These are phyloP conservation scores for Lasiosphaeria ovina DNA, from an alignment of 495 filamentous ascomycete species.

Conservation along the genomic window DNA sequence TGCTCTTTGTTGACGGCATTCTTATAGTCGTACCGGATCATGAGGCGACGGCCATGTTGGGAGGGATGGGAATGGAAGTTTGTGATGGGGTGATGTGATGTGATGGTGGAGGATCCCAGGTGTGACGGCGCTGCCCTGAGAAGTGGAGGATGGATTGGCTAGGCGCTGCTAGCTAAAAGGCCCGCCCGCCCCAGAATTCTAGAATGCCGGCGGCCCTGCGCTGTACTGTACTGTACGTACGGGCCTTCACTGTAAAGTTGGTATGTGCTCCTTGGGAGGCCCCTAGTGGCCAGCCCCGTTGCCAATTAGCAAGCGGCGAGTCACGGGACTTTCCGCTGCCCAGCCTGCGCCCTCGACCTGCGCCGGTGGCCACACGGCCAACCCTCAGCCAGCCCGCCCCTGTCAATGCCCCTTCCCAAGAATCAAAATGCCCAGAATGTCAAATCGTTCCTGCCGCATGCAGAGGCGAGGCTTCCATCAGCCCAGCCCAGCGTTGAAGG, in stretches of 20 bases:
- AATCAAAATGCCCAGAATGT: no score
- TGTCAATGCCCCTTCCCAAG: no score
- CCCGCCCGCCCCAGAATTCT: no score
- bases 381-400: no score
- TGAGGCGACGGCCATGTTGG: constrained; percentile 32
- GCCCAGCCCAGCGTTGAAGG: no score
- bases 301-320: neutral
- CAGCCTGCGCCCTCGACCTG: neutral
- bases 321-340: constrained; percentile 1
- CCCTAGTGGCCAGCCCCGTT: neutral
- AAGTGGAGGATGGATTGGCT: neutral
- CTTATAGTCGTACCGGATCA: constrained; percentile 25
- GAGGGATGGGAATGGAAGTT: constrained; percentile 5
- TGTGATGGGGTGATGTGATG: neutral
- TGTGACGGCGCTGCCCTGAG: neutral
- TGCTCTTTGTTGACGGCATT: constrained; percentile 42
- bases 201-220: neutral
- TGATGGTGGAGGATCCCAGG: neutral
- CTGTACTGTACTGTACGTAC: no score
- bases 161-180: neutral
- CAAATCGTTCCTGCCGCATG: no score
- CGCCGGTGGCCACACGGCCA: no score
- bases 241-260: no score
- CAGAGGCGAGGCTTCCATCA: no score
- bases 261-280: no score